Conservation (phyloP, 768 basidiomycete species). For the Termitomyces sp. region DNA sequence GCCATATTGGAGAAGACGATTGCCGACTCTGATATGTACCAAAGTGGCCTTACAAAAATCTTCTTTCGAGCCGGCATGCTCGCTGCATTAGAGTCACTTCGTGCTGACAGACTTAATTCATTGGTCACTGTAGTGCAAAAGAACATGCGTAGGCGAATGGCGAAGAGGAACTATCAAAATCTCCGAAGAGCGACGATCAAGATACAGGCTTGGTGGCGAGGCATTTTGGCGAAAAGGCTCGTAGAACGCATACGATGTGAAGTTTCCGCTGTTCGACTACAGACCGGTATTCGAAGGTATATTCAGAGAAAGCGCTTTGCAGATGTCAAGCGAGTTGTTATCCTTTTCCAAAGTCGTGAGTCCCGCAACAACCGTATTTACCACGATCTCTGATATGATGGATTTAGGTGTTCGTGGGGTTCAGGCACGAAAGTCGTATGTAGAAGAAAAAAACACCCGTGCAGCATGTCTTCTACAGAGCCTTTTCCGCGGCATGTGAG, state of each 20-base stretch:
- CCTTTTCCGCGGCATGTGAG: constrained; percentile 81
- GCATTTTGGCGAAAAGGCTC: constrained; percentile 68
- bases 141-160: constrained; percentile 88
- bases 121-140: constrained; percentile 97
- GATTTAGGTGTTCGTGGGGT: constrained; percentile 65
- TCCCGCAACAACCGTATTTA: constrained; percentile 14
- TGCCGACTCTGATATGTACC: constrained; percentile 93
- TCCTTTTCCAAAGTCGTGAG: constrained; percentile 83
- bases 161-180: constrained; percentile 69
- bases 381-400: not conserved
- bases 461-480: constrained; percentile 78
- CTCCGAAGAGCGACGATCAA: constrained; percentile 71
- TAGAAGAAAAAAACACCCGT: constrained; percentile 44
- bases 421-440: constrained; percentile 57
- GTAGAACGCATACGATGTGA: constrained; percentile 69
- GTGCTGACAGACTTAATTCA: constrained; percentile 80
- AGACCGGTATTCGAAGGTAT: constrained; percentile 65
- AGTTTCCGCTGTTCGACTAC: constrained; percentile 70
- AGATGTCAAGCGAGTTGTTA: constrained; percentile 53
- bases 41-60: constrained; percentile 95
- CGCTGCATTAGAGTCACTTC: constrained; percentile 86
- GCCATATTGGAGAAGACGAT: constrained; percentile 83
- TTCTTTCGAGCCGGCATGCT: constrained; percentile 99
- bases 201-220: constrained; percentile 94
- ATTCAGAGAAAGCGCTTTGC: constrained; percentile 69